These are phyloP conservation scores for Discostella stelligera DNA, from an alignment of 352 stramenopile species.

Conservation along the genomic window DNA sequence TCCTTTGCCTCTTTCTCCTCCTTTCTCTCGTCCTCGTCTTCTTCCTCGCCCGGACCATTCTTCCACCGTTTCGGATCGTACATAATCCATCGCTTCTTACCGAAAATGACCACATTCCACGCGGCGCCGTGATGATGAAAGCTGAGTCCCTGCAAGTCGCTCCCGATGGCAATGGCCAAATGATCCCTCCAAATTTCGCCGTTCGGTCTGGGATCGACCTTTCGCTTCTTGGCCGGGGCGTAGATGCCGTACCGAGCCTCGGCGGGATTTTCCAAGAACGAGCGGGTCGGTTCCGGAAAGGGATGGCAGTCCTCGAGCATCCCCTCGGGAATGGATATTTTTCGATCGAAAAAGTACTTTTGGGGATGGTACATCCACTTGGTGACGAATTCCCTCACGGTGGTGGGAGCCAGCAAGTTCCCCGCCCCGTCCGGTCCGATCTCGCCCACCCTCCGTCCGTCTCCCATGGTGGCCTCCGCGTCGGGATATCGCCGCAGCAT, in stretches of 20 bases:
- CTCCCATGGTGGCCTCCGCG: conserved; percentile 13
- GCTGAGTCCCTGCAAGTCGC: conserved; percentile 5
- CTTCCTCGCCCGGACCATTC: background rate
- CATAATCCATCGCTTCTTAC: conserved; percentile 17
- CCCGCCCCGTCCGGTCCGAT: conserved; percentile 7
- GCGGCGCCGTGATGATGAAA: conserved; percentile 11
- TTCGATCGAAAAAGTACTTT: conserved; percentile 41
- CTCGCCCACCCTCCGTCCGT: conserved; percentile 9
- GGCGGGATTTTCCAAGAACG: conserved; percentile 3
- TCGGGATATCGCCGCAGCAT: conserved; percentile 6
- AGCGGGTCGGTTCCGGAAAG: conserved; percentile 28
- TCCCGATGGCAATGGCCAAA: conserved; percentile 12
- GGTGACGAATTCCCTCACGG: conserved; percentile 17
- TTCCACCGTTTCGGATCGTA: conserved; percentile 4
- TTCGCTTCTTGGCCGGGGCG: conserved; percentile 7
- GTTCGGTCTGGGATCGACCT: background rate
- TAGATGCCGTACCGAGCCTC: background rate
- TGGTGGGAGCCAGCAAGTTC: conserved; percentile 4
- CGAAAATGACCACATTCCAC: conserved; percentile 23
- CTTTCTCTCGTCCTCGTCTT: background rate
- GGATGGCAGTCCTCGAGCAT: conserved; percentile 46
- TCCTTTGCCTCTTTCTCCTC: background rate
- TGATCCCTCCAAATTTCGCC: conserved; percentile 4
- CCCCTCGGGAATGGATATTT: conserved; percentile 28
- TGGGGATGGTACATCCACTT: conserved; percentile 15